Evolutionary conservation across 345 rosid species (phyloP).

Genomic region (Hirschfeldia incana): DNA sequence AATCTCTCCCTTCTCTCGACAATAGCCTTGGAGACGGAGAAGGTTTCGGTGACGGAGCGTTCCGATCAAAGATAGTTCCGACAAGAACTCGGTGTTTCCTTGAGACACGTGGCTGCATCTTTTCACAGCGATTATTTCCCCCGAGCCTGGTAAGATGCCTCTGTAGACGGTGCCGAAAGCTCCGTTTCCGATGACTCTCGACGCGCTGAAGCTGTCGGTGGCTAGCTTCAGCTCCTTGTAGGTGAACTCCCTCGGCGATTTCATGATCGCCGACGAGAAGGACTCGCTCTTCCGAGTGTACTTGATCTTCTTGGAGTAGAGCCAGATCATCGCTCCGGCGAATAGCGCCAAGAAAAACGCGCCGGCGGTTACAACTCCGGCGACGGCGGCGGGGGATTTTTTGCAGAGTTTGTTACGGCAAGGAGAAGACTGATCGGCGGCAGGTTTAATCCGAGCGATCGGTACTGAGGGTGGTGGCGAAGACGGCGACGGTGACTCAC

Average conservation of each 20-base stretch:
- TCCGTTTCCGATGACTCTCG: conserved; percentile 82
- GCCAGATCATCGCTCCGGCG: conserved; percentile 76
- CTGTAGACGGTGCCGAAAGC: conserved; percentile 93
- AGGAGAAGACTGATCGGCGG: conserved; percentile 47
- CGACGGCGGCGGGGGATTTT: conserved; percentile 89
- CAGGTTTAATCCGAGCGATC: conserved; percentile 42
- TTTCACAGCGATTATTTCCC: conserved; percentile 84
- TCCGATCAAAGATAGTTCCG: conserved; percentile 85
- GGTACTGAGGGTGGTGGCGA: conserved; percentile 47
- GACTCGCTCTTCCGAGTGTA: conserved; percentile 56
- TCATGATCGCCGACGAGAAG: conserved; percentile 73
- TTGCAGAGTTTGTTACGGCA: conserved; percentile 87
- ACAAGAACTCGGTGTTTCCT: conserved; percentile 82
- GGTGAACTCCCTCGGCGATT: conserved; percentile 85
- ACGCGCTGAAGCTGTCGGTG: conserved; percentile 66
- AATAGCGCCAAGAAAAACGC: conserved; percentile 80
- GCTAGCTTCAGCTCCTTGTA: conserved; percentile 86
- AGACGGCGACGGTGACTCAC: conserved; percentile 50
- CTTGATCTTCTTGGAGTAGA: conserved; percentile 61
- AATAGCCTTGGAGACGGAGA: conserved; percentile 90
- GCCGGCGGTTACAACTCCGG: conserved; percentile 91
- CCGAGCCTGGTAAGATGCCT: conserved; percentile 67
- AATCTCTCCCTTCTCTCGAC: conserved; percentile 92
- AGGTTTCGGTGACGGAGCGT: conserved; percentile 89
- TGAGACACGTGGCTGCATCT: conserved; percentile 86